These are phyloP conservation scores for Zasmidium citrigriseum DNA, from an alignment of 2,329 filamentous ascomycete genomes.

Conservation along the genomic window DNA sequence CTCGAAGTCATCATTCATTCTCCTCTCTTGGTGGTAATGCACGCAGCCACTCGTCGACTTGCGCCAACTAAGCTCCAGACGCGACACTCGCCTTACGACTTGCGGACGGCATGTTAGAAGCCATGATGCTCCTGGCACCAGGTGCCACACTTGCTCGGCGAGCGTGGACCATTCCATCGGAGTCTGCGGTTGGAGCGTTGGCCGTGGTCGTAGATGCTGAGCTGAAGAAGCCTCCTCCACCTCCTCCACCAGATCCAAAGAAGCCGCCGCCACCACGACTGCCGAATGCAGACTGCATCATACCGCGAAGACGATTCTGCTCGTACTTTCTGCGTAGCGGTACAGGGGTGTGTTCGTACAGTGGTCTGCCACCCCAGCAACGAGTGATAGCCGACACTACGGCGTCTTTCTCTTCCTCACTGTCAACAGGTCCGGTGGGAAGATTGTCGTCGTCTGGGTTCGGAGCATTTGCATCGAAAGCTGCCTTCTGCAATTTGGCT, in stretches of 20 bases:
- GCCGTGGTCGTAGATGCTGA: slow-evolving; percentile 4
- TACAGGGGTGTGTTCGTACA: slow-evolving; percentile 64
- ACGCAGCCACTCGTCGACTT: too few relatives aligned
- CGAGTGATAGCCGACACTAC: slow-evolving; percentile 78
- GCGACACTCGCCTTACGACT: slow-evolving; percentile 28
- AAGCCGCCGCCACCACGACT: slow-evolving; percentile 11
- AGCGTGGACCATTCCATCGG: slow-evolving; percentile 21
- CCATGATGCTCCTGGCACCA: slow-evolving; percentile 29
- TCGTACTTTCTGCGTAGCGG: slow-evolving; percentile 58
- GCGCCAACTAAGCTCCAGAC: slow-evolving; percentile 20
- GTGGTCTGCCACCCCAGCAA: slow-evolving; percentile 72
- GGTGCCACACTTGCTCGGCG: slow-evolving; percentile 24
- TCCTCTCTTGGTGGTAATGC: too few relatives aligned
- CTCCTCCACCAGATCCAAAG: slow-evolving; percentile 18
- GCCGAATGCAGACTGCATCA: slow-evolving; percentile 61
- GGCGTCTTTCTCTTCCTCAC: slow-evolving; percentile 87
- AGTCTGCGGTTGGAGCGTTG: slow-evolving; percentile 18
- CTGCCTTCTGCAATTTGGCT: slow-evolving; percentile 94
- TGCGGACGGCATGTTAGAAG: slow-evolving; percentile 13
- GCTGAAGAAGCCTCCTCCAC: slow-evolving; percentile 8
- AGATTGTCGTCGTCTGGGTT: slow-evolving; percentile 78
- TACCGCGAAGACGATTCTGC: slow-evolving; percentile 64
- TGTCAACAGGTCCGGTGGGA: slow-evolving; percentile 75
- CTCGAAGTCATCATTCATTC: too few relatives aligned
- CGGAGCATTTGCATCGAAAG: slow-evolving; percentile 87